Evolutionary conservation across 1,139 yeast genomes (phyloP).

Genomic region (Suhomyces coccinellae): DNA sequence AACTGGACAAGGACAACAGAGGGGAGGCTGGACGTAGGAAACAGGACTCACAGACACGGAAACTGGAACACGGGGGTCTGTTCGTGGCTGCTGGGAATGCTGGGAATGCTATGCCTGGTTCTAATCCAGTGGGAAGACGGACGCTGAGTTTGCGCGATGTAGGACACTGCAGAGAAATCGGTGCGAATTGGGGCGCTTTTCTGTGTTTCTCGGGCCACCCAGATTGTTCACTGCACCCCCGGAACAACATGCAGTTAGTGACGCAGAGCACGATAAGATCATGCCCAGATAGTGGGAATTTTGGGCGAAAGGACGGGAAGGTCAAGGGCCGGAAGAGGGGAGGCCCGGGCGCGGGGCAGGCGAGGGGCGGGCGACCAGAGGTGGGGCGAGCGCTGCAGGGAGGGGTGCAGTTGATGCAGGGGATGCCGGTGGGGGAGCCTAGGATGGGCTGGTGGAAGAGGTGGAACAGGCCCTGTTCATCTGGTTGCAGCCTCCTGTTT

Average conservation of each 20-base stretch:
- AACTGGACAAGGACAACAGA: too few species aligned
- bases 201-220: not conserved
- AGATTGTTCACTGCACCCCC: not conserved
- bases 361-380: not conserved
- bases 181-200: not conserved
- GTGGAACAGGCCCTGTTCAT: not conserved
- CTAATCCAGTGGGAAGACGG: too few species aligned
- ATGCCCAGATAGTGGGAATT: not conserved
- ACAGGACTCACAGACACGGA: too few species aligned
- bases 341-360: conserved; percentile 1
- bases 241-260: not conserved
- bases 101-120: too few species aligned
- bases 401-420: not conserved
- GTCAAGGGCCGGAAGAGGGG: not conserved
- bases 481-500: too few species aligned
- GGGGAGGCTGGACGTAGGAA: too few species aligned
- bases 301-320: not conserved
- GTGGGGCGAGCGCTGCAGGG: not conserved
- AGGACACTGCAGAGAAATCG: not conserved
- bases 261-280: conserved; percentile 2
- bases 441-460: not conserved
- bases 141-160: too few species aligned
- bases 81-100: too few species aligned
- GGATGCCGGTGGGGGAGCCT: not conserved
- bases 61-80: too few species aligned